phyloP scores from a whole-genome alignment of 2,329 filamentous ascomycete species.

The Fusarium staphyleae region DNA sequence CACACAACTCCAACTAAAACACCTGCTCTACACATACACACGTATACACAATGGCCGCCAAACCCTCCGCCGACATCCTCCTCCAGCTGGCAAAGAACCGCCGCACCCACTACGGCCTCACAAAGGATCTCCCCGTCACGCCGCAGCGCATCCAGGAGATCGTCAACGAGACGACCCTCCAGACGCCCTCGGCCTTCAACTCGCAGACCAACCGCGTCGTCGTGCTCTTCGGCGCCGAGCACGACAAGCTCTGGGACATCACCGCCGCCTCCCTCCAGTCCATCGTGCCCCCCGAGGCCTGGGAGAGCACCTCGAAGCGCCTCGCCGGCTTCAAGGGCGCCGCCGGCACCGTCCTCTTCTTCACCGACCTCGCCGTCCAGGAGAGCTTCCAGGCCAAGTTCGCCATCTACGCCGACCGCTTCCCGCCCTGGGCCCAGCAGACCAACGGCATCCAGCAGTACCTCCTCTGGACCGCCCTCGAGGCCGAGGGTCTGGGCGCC shows the following conservation, averaged over 20 bases:
- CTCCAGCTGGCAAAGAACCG: constrained; percentile 71
- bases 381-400: constrained; percentile 72
- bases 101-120: constrained; percentile 73
- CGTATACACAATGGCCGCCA: constrained; percentile 52
- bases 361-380: constrained; percentile 76
- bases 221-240: constrained; percentile 80
- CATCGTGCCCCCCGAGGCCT: constrained; percentile 71
- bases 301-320: constrained; percentile 57
- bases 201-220: constrained; percentile 81
- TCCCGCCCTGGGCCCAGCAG: constrained; percentile 79
- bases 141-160: constrained; percentile 69
- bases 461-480: constrained; percentile 80
- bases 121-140: constrained; percentile 63
- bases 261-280: constrained; percentile 56
- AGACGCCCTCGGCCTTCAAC: constrained; percentile 87
- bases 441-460: constrained; percentile 81
- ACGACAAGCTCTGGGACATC: constrained; percentile 87
- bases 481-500: constrained; percentile 82
- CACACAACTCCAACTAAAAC: constrained; percentile 2
- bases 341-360: constrained; percentile 88
- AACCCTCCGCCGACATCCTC: constrained; percentile 58
- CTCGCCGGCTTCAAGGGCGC: constrained; percentile 68
- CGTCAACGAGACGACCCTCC: constrained; percentile 67
- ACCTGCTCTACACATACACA: constrained; percentile 8
- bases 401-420: constrained; percentile 78